Evolutionary conservation across 139 green algal species (phyloP).

Genomic region (Micractinium sp.): DNA sequence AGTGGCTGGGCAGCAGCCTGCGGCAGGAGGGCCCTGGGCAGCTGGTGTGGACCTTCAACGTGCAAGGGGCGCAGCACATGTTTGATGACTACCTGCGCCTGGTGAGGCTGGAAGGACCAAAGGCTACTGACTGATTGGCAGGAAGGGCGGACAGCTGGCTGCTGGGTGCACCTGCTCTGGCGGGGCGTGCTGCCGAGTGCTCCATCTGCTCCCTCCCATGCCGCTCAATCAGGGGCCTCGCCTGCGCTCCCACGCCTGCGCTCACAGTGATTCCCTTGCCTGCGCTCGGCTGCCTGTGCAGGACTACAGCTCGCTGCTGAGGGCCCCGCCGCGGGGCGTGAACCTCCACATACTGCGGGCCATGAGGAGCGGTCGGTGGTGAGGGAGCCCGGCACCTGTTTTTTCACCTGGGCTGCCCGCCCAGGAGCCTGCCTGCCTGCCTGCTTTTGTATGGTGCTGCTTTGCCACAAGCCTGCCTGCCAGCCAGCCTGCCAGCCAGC

Average conservation of each 20-base stretch:
- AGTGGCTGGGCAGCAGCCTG: constrained; percentile 86
- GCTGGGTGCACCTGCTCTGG: too few species aligned
- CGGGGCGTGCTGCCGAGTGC: too few species aligned
- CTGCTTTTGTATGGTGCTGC: too few species aligned
- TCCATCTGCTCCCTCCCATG: too few species aligned
- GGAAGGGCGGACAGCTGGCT: too few species aligned
- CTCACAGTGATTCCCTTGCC: too few species aligned
- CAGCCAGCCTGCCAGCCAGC: neutral
- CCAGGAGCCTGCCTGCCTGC: neutral
- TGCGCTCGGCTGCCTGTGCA: neutral
- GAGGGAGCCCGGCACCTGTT: neutral
- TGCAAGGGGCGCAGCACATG: constrained; percentile 68
- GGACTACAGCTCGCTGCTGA: constrained; percentile 14
- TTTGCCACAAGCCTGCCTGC: neutral
- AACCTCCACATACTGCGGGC: constrained; percentile 72
- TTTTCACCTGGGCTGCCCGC: too few species aligned
- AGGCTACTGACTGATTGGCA: too few species aligned
- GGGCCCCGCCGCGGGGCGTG: constrained; percentile 52
- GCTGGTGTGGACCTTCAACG: constrained; percentile 50
- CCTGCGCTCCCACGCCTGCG: too few species aligned
- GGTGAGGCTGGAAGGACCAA: too few species aligned
- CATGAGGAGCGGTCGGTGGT: constrained; percentile 25
- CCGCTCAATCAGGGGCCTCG: too few species aligned
- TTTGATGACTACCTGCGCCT: constrained; percentile 71
- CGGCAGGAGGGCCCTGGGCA: constrained; percentile 18